Evolutionary conservation across 768 basidiomycete species (phyloP), one percentile per base, ranked within the genome.

Genomic region (Russula foetens): DNA sequence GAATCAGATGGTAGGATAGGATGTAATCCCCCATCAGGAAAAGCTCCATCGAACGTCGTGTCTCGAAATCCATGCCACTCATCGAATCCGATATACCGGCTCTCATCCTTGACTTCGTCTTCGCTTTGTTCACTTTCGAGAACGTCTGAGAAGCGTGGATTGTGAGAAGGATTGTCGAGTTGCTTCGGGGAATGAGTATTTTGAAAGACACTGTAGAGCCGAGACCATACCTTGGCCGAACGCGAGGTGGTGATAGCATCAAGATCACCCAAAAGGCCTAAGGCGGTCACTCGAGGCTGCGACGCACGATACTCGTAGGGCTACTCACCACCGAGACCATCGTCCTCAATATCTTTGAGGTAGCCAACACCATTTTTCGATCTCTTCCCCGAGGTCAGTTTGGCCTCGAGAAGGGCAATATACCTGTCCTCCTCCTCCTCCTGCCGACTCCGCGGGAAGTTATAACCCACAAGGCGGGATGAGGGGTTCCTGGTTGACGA

Each of bases 341-440:
- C 95, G 2, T 82, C 83, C 41, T 84, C 86, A 35, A 78, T 69
- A 0, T 72, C 75, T 26, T 73, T 76, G 19, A 70, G 68, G 51
- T 71, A 79, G 63, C 79, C 78, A 54, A 75, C 74, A 58, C 76
- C 71, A 47, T 74, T 71, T 55, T 70, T 70, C 17, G 69, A 69
- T 1, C 58, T 69, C 59, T 79, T 74, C 38, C 71, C 53, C 66
- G 85, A 76, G 3, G 89, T 85, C 19, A 97, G 79, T 70, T 85
- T 87, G 0, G 79, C 76, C 71, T 98, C 95, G 12, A 97, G 74
- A 73, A 88, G 85, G 0, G 84, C 79, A 46, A 98, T 97, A 69
- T 95, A 92, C 0, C 80, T 79, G 67, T 95, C 93, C 66, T 98
- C 95, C 35, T 87, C 80, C 31, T 77, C 72, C 62, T 90, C 81